phyloP scores from a whole-genome alignment of 805 yeast genomes.

The Starmerella bombi region DNA sequence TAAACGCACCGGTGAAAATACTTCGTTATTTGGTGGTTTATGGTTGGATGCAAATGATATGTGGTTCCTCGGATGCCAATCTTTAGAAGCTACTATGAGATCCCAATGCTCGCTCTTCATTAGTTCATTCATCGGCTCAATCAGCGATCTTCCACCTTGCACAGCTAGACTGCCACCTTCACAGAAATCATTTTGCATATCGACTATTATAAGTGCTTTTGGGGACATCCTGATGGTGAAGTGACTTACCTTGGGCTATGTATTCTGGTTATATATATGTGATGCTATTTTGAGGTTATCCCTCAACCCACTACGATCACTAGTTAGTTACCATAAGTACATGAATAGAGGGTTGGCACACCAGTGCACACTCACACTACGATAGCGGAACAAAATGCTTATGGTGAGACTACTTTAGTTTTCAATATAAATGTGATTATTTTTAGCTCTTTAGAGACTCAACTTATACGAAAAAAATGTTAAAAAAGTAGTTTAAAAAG shows the following conservation, averaged over 20 bases:
- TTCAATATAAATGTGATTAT: too few species aligned
- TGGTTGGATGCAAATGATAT: constrained; percentile 71
- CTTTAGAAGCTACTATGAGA: constrained; percentile 59
- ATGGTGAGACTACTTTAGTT: too few species aligned
- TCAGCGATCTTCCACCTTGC: constrained; percentile 43
- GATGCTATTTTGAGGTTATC: too few species aligned
- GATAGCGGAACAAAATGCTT: too few species aligned
- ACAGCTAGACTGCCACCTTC: constrained; percentile 63
- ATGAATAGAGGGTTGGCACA: too few species aligned
- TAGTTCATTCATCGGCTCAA: constrained; percentile 40
- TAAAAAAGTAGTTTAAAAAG: too few species aligned
- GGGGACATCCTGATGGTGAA: not conserved
- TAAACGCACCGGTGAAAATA: constrained; percentile 35
- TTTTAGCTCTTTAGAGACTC: too few species aligned
- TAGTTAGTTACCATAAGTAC: too few species aligned
- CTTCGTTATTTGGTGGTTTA: constrained; percentile 25
- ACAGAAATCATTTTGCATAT: constrained; percentile 75
- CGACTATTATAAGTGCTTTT: constrained; percentile 63
- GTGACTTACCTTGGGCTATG: not conserved
- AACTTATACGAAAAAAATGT: too few species aligned
- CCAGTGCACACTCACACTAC: too few species aligned
- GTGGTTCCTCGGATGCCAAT: constrained; percentile 78
- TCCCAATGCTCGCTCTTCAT: constrained; percentile 40
- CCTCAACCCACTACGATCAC: too few species aligned
- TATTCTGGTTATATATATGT: not conserved